A percentile compares a stretch with the other conserved stretches of the same genome.
These are phyloP conservation scores for Salix exigua DNA, from an alignment of 345 rosid genomes.

Conservation along the genomic window DNA sequence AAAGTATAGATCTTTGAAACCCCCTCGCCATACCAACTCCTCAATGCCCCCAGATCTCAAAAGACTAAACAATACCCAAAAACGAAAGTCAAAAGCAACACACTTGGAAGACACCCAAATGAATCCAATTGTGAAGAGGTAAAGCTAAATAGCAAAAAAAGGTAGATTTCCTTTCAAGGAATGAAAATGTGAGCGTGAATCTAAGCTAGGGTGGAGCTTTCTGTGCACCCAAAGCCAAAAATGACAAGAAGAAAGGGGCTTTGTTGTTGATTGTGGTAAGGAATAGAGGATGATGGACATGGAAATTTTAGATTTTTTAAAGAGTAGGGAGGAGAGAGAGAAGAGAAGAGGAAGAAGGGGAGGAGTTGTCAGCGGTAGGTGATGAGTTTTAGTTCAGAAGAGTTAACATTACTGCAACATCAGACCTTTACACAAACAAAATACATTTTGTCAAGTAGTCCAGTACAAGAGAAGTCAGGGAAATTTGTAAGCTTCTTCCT, in stretches of 20 bases:
- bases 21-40: conserved; percentile 18
- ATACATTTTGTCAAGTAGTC: not conserved
- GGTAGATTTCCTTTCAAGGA: conserved; percentile 20
- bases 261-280: conserved; percentile 7
- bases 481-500: conserved; percentile 3
- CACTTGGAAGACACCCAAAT: conserved; percentile 21
- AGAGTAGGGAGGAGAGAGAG: conserved; percentile 17
- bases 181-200: conserved; percentile 37
- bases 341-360: conserved; percentile 38
- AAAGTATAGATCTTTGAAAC: conserved; percentile 49
- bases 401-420: not conserved
- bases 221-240: conserved; percentile 41
- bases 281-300: conserved; percentile 19
- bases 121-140: conserved; percentile 28
- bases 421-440: not conserved
- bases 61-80: conserved; percentile 11
- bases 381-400: conserved; percentile 45
- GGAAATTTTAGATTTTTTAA: conserved; percentile 16
- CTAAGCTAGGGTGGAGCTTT: conserved; percentile 72
- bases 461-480: conserved; percentile 14
- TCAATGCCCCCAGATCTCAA: conserved; percentile 46
- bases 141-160: conserved; percentile 29
- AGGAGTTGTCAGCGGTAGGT: conserved; percentile 87
- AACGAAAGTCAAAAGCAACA: conserved; percentile 2
- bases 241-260: conserved; percentile 25